Percentiles rank a stretch among this genome's conserved stretches.
Conservation (phyloP, 2,329 filamentous ascomycete genomes). For the Thyridium curvatum region DNA sequence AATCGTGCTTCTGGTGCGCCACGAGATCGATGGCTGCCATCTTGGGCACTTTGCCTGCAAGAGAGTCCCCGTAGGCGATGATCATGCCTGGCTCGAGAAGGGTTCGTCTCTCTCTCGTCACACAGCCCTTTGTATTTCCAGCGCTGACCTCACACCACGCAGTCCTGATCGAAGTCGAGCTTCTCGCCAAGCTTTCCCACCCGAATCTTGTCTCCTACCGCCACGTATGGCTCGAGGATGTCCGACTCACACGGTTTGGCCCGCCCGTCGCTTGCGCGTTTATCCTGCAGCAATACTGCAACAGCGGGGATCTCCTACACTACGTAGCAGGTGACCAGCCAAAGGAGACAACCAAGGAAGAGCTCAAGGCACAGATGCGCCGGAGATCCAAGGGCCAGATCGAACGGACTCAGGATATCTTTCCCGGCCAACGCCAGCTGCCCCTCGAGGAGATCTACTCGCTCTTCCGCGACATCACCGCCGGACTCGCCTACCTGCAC, state of each 20-base stretch:
- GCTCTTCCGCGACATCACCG: slow-evolving; percentile 92
- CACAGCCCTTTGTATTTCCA: too few relatives aligned
- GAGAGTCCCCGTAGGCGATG: slow-evolving; percentile 88
- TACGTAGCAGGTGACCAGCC: slow-evolving; percentile 70
- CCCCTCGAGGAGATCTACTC: slow-evolving; percentile 93
- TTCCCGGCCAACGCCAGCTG: slow-evolving; percentile 33
- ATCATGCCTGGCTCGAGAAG: slow-evolving; percentile 93
- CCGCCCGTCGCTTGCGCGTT: slow-evolving; percentile 92
- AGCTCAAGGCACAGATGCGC: slow-evolving; percentile 82
- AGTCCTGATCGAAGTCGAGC: slow-evolving; percentile 83
- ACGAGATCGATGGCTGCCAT: slow-evolving; percentile 82
- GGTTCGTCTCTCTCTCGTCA: slow-evolving; percentile 19
- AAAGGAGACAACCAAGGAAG: slow-evolving; percentile 65
- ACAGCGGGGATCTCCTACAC: slow-evolving; percentile 81
- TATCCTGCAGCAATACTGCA: slow-evolving; percentile 97
- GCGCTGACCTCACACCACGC: neutral
- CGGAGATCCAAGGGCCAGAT: slow-evolving; percentile 72
- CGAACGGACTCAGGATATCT: slow-evolving; percentile 52
- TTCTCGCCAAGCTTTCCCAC: slow-evolving; percentile 86
- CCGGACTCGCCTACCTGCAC: slow-evolving; percentile 84
- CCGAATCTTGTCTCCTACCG: slow-evolving; percentile 94
- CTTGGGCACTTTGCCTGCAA: slow-evolving; percentile 92
- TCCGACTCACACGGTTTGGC: slow-evolving; percentile 75
- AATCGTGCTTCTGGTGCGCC: slow-evolving; percentile 87
- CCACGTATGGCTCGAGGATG: slow-evolving; percentile 94